Conservation (phyloP, 148 eudicot genomes). For the Spergularia bocconei region DNA sequence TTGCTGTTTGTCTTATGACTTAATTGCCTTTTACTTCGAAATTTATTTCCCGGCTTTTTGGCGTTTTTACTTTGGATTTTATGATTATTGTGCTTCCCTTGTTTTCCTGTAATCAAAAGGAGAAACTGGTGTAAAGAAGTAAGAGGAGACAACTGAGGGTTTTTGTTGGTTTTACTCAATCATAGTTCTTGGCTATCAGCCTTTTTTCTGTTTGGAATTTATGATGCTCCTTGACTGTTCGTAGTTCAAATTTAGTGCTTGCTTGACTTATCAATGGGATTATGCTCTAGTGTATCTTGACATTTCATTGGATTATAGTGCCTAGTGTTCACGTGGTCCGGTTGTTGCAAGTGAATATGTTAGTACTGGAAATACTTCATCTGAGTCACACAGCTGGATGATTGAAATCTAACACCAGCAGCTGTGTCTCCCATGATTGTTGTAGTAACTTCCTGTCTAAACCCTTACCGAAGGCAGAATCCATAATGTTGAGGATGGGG, state of each 20-base stretch:
- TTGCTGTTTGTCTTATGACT: background rate
- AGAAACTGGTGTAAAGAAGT: background rate
- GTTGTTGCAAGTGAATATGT: no score
- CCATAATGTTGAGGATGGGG: no score
- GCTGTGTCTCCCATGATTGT: no score
- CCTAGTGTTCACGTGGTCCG: no score
- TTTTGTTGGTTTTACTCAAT: background rate
- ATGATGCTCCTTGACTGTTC: background rate
- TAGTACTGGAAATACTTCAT: no score
- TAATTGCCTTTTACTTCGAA: background rate
- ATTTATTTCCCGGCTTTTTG: background rate
- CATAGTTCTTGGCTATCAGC: background rate
- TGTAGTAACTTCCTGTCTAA: no score
- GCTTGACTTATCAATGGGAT: background rate
- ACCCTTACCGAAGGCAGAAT: no score
- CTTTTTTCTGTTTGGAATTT: background rate
- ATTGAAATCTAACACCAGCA: no score
- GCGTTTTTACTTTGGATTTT: background rate
- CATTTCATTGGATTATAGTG: background rate
- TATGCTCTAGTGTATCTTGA: background rate
- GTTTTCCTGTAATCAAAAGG: background rate
- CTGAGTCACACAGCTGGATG: no score
- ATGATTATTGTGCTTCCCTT: background rate
- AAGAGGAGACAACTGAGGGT: background rate
- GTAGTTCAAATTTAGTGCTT: background rate